Percentiles rank a stretch among this genome's conserved stretches.
These are phyloP conservation scores for Syzygium grande DNA, from an alignment of 345 rosid species.

Conservation along the genomic window DNA sequence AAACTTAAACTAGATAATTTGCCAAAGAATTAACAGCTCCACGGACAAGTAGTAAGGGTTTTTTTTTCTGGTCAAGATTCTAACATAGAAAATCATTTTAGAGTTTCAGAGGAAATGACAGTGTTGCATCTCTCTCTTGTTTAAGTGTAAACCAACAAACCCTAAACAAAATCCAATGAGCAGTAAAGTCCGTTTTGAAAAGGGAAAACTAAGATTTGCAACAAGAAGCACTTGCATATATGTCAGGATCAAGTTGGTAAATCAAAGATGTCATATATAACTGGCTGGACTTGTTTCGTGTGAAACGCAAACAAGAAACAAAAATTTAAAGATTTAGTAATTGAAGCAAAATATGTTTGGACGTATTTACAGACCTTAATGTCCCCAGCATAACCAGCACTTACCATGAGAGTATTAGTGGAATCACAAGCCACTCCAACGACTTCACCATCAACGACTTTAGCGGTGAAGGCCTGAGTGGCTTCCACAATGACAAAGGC, in stretches of 20 bases:
- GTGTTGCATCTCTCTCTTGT: no score
- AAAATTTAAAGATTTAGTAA: background rate
- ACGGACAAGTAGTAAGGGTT: no score
- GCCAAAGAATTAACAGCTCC: no score
- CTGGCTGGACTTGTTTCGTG: background rate
- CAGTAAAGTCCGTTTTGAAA: background rate
- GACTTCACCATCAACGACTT: slow-evolving; percentile 43
- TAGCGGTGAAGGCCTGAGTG: no score
- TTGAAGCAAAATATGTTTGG: background rate
- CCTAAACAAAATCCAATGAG: background rate
- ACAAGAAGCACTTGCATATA: background rate
- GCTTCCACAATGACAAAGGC: no score
- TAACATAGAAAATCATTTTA: no score
- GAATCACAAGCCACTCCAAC: slow-evolving; percentile 93
- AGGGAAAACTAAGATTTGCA: background rate
- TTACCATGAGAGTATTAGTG: slow-evolving; percentile 80
- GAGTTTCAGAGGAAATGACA: no score
- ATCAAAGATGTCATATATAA: background rate
- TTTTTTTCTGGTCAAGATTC: no score
- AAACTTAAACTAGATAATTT: no score
- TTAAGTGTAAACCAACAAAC: no score
- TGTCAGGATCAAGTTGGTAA: background rate
- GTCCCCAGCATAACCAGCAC: slow-evolving; percentile 88
- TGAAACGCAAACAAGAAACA: background rate
- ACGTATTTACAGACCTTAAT: slow-evolving; percentile 39